Base-by-base conservation (phyloP, 2,329 filamentous ascomycete species). In the Hymenoscyphus scutula region DNA sequence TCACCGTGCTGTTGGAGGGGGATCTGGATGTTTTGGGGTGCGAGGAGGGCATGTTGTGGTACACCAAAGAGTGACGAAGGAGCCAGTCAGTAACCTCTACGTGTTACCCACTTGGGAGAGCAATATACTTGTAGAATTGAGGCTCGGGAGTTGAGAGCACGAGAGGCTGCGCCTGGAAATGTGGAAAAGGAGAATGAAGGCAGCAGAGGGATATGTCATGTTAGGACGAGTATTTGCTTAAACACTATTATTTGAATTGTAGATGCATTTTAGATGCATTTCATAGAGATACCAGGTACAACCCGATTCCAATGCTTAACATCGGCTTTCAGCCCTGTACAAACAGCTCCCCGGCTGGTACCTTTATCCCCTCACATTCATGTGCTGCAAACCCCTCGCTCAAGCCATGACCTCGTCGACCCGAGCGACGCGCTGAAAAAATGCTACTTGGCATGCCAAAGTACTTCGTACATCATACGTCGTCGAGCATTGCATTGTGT, bases 251-350 rank as follows among this genome's bases (percentile, higher is more conserved):
- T 48, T 45, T 23, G 41, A 48, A 10, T 25, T 25, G 7, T 25
- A 8, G n/a, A 48, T 4, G 19, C 8, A 17, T 23, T 34, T 34
- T n/a, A n/a, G n/a, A n/a, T n/a, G n/a, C n/a, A n/a, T n/a, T n/a
- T n/a, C 32, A 17, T 48, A 23, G 54, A 38, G 32, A 34, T n/a
- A 30, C 19, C n/a, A n/a, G n/a, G n/a, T n/a, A n/a, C n/a, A 37
- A 38, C 30, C 32, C 17, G 38, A 17, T 19, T 34, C 32, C 29
- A 56, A 30, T 29, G 17, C 27, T 27, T 11, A n/a, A 19, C 19
- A 27, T 17, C 54, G 37, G 29, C 27, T 56, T 56, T 23, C 54
- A 37, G 54, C 54, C 54, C 54, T 56, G 32, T 34, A 2, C 19
- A 38, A 25, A 54, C 27, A 56, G 11, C 17, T 23, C 11, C 13